Evolutionary conservation across 2,329 filamentous ascomycete species (phyloP).

Genomic region (Microcyclospora tardicrescens): DNA sequence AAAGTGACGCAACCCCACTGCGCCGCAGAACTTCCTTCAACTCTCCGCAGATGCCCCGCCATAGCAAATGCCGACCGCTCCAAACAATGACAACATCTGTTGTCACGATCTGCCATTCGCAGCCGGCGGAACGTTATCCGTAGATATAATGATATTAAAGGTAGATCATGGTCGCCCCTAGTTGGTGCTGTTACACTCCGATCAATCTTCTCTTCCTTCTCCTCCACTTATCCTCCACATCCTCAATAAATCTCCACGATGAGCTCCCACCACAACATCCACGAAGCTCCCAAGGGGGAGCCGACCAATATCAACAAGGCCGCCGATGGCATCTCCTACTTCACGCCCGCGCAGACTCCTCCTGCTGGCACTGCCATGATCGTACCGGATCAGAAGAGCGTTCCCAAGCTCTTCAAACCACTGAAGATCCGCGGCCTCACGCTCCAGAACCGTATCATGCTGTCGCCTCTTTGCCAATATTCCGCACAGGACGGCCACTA

Average conservation of each 20-base stretch:
- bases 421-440: conserved; percentile 45
- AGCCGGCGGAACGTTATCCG: too few species aligned
- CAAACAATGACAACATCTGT: too few species aligned
- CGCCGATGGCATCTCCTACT: conserved; percentile 34
- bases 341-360: conserved; percentile 35
- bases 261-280: conserved; percentile 8
- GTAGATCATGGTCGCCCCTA: too few species aligned
- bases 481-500: conserved; percentile 56
- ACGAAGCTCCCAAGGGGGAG: conserved; percentile 5
- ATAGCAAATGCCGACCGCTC: too few species aligned
- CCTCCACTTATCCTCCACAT: too few species aligned
- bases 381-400: conserved; percentile 33
- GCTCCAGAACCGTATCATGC: conserved; percentile 52
- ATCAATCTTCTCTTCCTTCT: too few species aligned
- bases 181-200: too few species aligned
- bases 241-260: background rate
- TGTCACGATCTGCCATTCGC: too few species aligned
- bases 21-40: too few species aligned
- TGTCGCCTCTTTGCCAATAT: conserved; percentile 56
- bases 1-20: too few species aligned
- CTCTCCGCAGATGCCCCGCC: too few species aligned
- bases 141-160: too few species aligned
- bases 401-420: conserved; percentile 48
- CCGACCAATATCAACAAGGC: conserved; percentile 25
- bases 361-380: conserved; percentile 35